A percentile compares a stretch with the other conserved stretches of the same genome.
Evolutionary conservation across 345 rosid species (phyloP).

Genomic region (Acer yangbiense): DNA sequence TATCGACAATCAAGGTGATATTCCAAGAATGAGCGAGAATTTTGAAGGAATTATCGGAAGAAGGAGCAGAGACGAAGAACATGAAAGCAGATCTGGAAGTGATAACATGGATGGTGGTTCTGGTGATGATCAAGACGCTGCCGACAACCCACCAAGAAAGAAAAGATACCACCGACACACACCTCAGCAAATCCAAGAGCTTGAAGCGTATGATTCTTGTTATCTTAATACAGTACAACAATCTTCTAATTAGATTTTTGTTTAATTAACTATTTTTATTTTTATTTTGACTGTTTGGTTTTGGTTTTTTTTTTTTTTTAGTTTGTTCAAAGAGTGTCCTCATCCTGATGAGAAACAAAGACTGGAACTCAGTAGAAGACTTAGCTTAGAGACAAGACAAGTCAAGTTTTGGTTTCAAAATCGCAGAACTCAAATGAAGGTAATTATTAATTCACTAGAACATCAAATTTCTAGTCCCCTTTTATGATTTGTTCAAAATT

Average conservation of each 20-base stretch:
- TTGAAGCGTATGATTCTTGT: conserved; percentile 67
- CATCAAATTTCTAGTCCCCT: not conserved
- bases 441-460: conserved; percentile 16
- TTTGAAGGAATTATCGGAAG: conserved; percentile 36
- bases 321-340: conserved; percentile 89
- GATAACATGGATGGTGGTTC: conserved; percentile 93
- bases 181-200: conserved; percentile 99
- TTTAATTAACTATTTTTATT: not conserved
- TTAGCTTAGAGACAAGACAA: conserved; percentile 84
- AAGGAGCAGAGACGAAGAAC: conserved; percentile 59
- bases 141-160: conserved; percentile 84
- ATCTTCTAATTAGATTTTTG: not conserved
- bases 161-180: conserved; percentile 99
- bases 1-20: conserved; percentile 47
- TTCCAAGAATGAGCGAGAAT: conserved; percentile 34
- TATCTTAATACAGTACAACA: not conserved
- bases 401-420: conserved; percentile 98
- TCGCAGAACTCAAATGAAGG: conserved; percentile 99
- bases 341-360: conserved; percentile 98
- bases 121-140: conserved; percentile 92
- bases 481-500: not conserved
- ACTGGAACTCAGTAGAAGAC: conserved; percentile 75
- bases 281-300: not conserved
- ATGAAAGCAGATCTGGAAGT: conserved; percentile 96
- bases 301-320: conserved; percentile 2